Evolutionary conservation across 2,329 filamentous ascomycete genomes (phyloP), one percentile per base, ranked within the genome.

Genomic region (Amauroascus niger): DNA sequence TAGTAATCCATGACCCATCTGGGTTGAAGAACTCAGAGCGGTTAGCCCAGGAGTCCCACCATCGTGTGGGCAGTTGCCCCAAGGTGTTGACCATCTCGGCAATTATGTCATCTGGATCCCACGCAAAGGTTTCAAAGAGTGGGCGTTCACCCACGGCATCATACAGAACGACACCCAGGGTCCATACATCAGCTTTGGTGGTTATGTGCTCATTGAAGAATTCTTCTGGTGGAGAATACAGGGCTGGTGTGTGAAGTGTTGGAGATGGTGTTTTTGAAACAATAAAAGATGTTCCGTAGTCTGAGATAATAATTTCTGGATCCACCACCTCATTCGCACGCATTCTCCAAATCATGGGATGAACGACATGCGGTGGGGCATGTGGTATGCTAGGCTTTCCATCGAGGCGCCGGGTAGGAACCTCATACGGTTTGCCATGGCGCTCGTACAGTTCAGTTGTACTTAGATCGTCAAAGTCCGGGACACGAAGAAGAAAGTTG

Each of bases 201-300:
- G 56, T 57, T 37, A 59, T 56, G 51, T 1, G 28, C 5, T 59
- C 58, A 24, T 58, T 52, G 37, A 59, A 58, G 32, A 58, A 54
- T 0, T 30, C 58, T 57, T 63, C 59, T 37, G 61, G 60, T 35
- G 59, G 60, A 46, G 57, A 22, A 43, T 60, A 61, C 1, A 61
- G 60, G 16, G 52, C 43, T 43, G 59, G 60, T 7, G 61, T 63
- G 26, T 61, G 52, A 45, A 59, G 59, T 46, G 49, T 59, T 22
- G 59, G 59, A 49, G 54, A 54, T 24, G 59, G 54, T 5, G 58
- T 59, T 30, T 60, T 13, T 48, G 59, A 50, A 24, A 57, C 20
- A 45, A 57, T 41, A 54, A 63, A 63, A 20, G 59, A 62, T 13
- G 57, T 60, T 8, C 61, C 60, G 41, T 61, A 61, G 53, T 63